Evolutionary conservation across 176 grass and related monocot species (phyloP).

Genomic region (Olyra latifolia): DNA sequence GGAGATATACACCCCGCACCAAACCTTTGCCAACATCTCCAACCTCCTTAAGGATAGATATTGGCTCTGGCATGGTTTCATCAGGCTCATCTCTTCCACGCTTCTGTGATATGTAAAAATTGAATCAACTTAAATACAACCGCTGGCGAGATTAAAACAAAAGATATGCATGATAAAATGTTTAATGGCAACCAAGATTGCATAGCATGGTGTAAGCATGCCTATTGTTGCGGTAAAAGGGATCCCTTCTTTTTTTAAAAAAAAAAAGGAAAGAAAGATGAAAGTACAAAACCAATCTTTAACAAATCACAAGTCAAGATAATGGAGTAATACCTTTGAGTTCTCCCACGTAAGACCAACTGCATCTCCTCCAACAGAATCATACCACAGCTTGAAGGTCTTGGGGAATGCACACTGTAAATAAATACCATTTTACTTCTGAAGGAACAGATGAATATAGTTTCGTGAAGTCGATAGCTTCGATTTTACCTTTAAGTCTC

Average conservation of each 20-base stretch:
- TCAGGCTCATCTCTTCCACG: constrained; percentile 61
- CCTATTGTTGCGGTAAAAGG: not conserved
- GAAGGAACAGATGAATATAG: not conserved
- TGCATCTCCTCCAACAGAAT: constrained; percentile 80
- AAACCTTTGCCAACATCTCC: constrained; percentile 85
- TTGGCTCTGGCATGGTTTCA: constrained; percentile 43
- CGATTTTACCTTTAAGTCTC: constrained; percentile 67
- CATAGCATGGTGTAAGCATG: not conserved
- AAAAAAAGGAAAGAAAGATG: not conserved
- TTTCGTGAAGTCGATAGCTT: constrained; percentile 15
- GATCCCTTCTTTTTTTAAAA: not conserved
- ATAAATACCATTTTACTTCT: constrained; percentile 20
- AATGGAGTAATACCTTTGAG: constrained; percentile 56
- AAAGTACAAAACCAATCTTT: not conserved
- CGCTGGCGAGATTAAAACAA: not conserved
- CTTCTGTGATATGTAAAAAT: constrained; percentile 59
- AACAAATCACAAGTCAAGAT: not conserved
- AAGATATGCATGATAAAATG: not conserved
- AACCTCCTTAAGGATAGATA: constrained; percentile 67
- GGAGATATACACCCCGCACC: constrained; percentile 78
- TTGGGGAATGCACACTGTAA: constrained; percentile 64
- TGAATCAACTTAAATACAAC: constrained; percentile 10
- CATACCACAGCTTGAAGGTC: constrained; percentile 84
- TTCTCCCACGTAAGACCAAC: constrained; percentile 93
- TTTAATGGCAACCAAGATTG: not conserved